Evolutionary conservation across 495 filamentous ascomycete genomes (phyloP).

Genomic region (Choiromyces venosus): DNA sequence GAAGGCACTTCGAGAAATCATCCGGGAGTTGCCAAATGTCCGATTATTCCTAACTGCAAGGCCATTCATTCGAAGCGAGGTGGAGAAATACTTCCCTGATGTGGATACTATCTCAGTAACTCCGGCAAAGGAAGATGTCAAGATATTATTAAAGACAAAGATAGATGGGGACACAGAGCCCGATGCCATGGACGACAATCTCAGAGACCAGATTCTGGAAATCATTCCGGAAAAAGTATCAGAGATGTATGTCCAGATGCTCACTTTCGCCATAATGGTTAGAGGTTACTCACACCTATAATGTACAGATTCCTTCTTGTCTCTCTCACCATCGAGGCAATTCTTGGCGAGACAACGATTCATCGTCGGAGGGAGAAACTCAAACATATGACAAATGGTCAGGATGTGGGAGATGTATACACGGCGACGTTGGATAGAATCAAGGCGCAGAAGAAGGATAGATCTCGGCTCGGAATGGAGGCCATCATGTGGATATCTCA

Average conservation of each 20-base stretch:
- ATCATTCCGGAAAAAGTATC: neutral
- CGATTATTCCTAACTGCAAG: neutral
- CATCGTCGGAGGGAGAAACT: neutral
- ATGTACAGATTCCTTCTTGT: neutral
- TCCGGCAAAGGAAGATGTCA: neutral
- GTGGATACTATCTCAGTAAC: neutral
- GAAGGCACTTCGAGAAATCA: neutral
- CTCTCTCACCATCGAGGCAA: neutral
- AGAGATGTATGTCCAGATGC: neutral
- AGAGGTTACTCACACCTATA: neutral
- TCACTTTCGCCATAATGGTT: neutral
- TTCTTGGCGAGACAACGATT: neutral
- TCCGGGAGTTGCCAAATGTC: neutral
- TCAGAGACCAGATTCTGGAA: neutral
- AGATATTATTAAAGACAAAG: neutral
- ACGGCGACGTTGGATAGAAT: neutral
- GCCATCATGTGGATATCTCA: neutral
- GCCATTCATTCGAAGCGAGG: neutral
- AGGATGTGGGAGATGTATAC: neutral
- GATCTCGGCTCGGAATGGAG: neutral
- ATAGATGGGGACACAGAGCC: neutral
- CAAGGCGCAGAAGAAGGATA: neutral
- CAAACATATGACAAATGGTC: neutral
- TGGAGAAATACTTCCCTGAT: neutral
- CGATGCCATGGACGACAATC: neutral